Evolutionary conservation across 352 stramenopile genomes (phyloP), one percentile per base, ranked within the genome.

Genomic region (Phytophthora tentaculata): DNA sequence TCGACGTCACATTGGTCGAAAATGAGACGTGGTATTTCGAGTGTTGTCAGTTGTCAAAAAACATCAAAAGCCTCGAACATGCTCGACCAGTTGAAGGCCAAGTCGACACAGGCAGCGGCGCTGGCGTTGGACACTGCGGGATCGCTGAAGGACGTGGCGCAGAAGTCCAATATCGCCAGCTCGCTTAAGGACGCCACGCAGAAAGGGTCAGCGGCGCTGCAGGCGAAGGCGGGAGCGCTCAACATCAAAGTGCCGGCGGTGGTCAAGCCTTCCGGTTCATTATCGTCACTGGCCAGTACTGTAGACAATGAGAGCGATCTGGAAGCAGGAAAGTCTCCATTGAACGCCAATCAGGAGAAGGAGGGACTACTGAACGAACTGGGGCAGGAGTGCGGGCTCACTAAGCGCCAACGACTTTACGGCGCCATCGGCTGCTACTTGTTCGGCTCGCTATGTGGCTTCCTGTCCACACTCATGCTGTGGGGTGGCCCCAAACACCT

Each of bases 381-480:
- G 55, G 74, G 74, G 5, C 69, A 89, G 45, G 79, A 93, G 63
- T 93, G 84, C 64, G 84, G 89, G 8, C 84, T 95, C 58, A 89
- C 83, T 2, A 93, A 93, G 51, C 84, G 84, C 52, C 85, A 95
- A 66, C 75, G 87, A 35, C 83, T 94, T 16, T 91, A 94, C 66
- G 87, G 82, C 23, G 84, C 85, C 3, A 51, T 90, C 9, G 80
- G 76, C 44, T 93, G 84, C 77, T 95, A 95, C 67, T 50, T 75
- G 10, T 87, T 91, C 53, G 86, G 87, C 35, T 76, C 83, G 7
- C 56, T 95, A 29, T 94, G 85, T 64, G 82, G 83, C 45, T 90
- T 95, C 62, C 48, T 95, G 37, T 88, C 86, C 17, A 93, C 86
- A 60, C 62, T 93, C 20, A 89, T 95, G 78, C 79, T 93, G 81